Conservation (phyloP, 768 basidiomycete species). For the Pilatotrama ljubarskyi region DNA sequence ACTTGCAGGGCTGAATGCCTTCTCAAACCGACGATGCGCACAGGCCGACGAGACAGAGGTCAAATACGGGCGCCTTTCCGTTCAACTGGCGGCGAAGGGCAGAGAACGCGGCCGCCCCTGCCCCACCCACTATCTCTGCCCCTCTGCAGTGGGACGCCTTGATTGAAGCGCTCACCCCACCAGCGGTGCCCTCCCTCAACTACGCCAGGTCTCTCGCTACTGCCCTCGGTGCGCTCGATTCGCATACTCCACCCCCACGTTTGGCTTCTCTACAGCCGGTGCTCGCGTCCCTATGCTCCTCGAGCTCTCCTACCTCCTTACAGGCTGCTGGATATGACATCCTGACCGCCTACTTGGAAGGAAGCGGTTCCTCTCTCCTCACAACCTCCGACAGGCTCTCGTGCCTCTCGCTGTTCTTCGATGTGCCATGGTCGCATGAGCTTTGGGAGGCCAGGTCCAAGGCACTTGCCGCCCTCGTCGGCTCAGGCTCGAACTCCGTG, state of each 20-base stretch:
- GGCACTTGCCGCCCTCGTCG: slow-evolving; percentile 65
- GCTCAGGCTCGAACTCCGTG: slow-evolving; percentile 56
- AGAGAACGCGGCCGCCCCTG: slow-evolving; percentile 16
- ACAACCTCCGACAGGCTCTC: slow-evolving; percentile 60
- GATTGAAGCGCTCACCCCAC: slow-evolving; percentile 47
- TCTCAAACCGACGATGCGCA: slow-evolving; percentile 26
- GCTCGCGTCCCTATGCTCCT: slow-evolving; percentile 56
- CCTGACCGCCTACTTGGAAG: slow-evolving; percentile 68
- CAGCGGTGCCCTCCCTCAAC: slow-evolving; percentile 62
- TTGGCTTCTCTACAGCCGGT: slow-evolving; percentile 57
- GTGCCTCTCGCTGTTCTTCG: slow-evolving; percentile 64
- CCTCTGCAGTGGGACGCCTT: slow-evolving; percentile 45
- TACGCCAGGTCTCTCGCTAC: slow-evolving; percentile 63
- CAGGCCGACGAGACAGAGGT: slow-evolving; percentile 27
- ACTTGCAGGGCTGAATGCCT: slow-evolving; percentile 22
- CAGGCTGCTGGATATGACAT: slow-evolving; percentile 75
- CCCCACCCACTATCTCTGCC: slow-evolving; percentile 18
- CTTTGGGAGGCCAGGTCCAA: slow-evolving; percentile 72
- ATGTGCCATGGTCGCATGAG: slow-evolving; percentile 58
- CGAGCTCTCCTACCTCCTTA: slow-evolving; percentile 52
- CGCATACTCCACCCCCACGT: slow-evolving; percentile 48
- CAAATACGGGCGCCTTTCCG: slow-evolving; percentile 27
- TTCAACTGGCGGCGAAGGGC: slow-evolving; percentile 22
- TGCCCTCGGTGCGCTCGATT: slow-evolving; percentile 43
- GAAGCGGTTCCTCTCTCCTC: slow-evolving; percentile 47